phyloP scores from a whole-genome alignment of 805 yeast species.

The Ogataea sp. region DNA sequence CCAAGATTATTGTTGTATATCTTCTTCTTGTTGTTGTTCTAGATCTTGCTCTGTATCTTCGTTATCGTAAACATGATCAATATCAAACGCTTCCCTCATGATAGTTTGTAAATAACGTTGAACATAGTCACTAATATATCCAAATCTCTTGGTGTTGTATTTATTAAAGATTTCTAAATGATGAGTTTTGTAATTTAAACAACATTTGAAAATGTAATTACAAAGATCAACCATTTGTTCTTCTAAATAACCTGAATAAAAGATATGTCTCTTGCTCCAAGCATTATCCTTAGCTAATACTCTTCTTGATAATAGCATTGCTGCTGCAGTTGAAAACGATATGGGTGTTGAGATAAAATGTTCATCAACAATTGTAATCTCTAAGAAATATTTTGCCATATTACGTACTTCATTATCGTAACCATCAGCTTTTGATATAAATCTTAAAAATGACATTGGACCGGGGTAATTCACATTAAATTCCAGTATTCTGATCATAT shows the following conservation, averaged over 20 bases:
- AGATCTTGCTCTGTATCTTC: too few relatives aligned
- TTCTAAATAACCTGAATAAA: conserved; percentile 87
- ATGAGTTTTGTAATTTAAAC: conserved; percentile 48
- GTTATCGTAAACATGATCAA: too few relatives aligned
- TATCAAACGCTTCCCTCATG: background rate
- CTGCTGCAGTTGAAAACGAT: conserved; percentile 73
- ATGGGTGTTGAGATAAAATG: conserved; percentile 65
- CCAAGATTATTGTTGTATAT: too few relatives aligned
- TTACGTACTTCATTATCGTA: conserved; percentile 79
- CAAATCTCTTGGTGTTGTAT: conserved; percentile 78
- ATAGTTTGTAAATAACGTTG: conserved; percentile 39
- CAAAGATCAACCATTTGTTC: conserved; percentile 80
- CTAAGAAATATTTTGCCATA: conserved; percentile 78
- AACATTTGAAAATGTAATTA: conserved; percentile 58
- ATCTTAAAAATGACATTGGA: conserved; percentile 82
- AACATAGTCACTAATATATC: conserved; percentile 70
- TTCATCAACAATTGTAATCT: conserved; percentile 67
- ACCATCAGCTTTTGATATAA: conserved; percentile 86
- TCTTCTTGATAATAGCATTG: conserved; percentile 76
- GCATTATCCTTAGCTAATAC: conserved; percentile 37
- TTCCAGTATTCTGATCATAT: conserved; percentile 59
- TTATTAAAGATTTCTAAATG: conserved; percentile 84
- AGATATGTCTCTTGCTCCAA: conserved; percentile 84
- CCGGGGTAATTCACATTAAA: conserved; percentile 81
- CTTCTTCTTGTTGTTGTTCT: too few relatives aligned